A percentile compares a stretch with the other conserved stretches of the same genome.
phyloP scores from a whole-genome alignment of 2,329 filamentous ascomycete genomes.

The Paramyrothecium roridum region DNA sequence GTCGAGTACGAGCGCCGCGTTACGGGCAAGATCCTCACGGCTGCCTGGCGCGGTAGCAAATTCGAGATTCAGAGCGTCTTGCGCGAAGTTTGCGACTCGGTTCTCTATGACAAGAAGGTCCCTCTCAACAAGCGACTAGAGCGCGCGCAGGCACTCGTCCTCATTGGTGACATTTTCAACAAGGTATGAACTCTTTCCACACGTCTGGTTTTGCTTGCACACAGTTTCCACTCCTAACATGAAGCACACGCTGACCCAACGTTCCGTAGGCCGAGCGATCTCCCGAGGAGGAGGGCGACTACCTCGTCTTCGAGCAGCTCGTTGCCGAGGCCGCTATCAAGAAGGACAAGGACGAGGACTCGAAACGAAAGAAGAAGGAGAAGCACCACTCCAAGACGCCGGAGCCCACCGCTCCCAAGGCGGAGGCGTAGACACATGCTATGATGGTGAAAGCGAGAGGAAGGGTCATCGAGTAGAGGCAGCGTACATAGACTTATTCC shows the following conservation, averaged over 20 bases:
- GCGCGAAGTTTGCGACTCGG: constrained; percentile 87
- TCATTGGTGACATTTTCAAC: constrained; percentile 84
- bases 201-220: not conserved
- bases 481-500: not conserved
- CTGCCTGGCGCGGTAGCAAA: constrained; percentile 93
- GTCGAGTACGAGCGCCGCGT: constrained; percentile 93
- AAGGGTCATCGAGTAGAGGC: not conserved
- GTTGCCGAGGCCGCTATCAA: constrained; percentile 95
- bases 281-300: constrained; percentile 95
- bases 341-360: constrained; percentile 82
- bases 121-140: constrained; percentile 82
- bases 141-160: constrained; percentile 82
- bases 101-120: constrained; percentile 77
- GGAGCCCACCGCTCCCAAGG: constrained; percentile 18
- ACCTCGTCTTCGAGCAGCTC: constrained; percentile 97
- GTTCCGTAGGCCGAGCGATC: constrained; percentile 71
- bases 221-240: not conserved
- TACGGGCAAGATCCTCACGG: constrained; percentile 95
- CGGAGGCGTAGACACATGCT: constrained; percentile 1
- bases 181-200: constrained; percentile 56
- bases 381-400: constrained; percentile 28
- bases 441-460: not conserved
- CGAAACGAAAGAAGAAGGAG: constrained; percentile 56
- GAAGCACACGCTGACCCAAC: not conserved
- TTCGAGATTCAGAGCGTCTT: constrained; percentile 97